Percentiles rank a stretch among this genome's conserved stretches.
Conservation (phyloP, 306 rosid species). For the Pueraria montana region DNA sequence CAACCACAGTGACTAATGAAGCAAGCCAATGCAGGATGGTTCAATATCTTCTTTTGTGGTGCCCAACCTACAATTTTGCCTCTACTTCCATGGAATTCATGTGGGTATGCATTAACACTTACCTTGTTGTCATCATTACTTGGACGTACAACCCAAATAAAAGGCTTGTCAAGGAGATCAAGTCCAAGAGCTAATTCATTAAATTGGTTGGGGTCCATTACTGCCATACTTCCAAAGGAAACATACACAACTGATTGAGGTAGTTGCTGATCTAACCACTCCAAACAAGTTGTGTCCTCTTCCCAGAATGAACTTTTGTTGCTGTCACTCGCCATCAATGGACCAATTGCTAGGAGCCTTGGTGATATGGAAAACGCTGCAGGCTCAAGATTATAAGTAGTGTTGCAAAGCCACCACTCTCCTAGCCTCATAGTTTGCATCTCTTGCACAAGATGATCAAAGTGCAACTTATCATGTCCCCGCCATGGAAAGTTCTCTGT, state of each 20-base stretch:
- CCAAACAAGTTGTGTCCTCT: slow-evolving; percentile 52
- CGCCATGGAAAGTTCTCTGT: slow-evolving; percentile 39
- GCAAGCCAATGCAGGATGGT: slow-evolving; percentile 58
- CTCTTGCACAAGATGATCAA: slow-evolving; percentile 12
- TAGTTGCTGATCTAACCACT: slow-evolving; percentile 52
- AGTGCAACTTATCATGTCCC: neutral
- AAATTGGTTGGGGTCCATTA: slow-evolving; percentile 48
- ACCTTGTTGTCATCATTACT: slow-evolving; percentile 1
- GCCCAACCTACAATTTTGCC: slow-evolving; percentile 56
- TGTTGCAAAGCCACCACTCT: slow-evolving; percentile 57
- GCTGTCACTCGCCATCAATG: slow-evolving; percentile 34
- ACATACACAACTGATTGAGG: slow-evolving; percentile 50
- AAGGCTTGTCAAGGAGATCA: slow-evolving; percentile 46
- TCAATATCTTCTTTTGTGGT: slow-evolving; percentile 57
- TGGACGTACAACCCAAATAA: slow-evolving; percentile 63
- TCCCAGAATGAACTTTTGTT: slow-evolving; percentile 45
- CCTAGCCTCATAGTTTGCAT: slow-evolving; percentile 27
- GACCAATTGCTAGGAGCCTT: slow-evolving; percentile 53
- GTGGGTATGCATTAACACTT: slow-evolving; percentile 34
- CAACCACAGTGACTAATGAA: slow-evolving; percentile 69
- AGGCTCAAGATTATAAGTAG: slow-evolving; percentile 48
- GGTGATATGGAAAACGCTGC: slow-evolving; percentile 41
- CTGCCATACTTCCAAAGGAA: slow-evolving; percentile 52
- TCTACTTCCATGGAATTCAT: slow-evolving; percentile 39
- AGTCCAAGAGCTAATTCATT: slow-evolving; percentile 53